Percentiles rank a stretch among this genome's conserved stretches.
Evolutionary conservation across 2,329 filamentous ascomycete species (phyloP).

Genomic region (Hawksworthiomyces lignivorus): DNA sequence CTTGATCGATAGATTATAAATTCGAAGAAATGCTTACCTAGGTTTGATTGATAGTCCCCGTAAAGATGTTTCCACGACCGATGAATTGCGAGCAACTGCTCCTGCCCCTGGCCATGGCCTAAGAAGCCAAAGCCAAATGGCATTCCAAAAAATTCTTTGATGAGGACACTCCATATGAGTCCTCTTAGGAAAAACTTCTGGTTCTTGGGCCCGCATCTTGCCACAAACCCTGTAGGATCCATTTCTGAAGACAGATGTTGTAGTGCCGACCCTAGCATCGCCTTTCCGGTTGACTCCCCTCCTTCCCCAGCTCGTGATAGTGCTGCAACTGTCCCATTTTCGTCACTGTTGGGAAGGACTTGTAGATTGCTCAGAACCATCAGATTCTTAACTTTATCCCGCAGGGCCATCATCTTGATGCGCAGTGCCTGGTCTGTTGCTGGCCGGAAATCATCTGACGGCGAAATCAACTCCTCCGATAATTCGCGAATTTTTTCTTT

Average conservation of each 20-base stretch:
- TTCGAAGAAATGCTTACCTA: background rate
- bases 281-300: too few species aligned
- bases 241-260: slow-evolving; percentile 5
- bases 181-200: slow-evolving; percentile 15
- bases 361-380: slow-evolving; percentile 16
- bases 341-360: too few species aligned
- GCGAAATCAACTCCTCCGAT: slow-evolving; percentile 17
- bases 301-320: background rate
- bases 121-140: slow-evolving; percentile 20
- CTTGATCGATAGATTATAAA: too few species aligned
- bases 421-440: slow-evolving; percentile 18
- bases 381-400: slow-evolving; percentile 15
- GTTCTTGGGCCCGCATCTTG: slow-evolving; percentile 12
- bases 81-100: slow-evolving; percentile 14
- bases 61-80: slow-evolving; percentile 15
- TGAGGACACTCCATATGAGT: slow-evolving; percentile 16
- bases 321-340: too few species aligned
- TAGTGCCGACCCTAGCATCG: too few species aligned
- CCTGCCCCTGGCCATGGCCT: slow-evolving; percentile 8
- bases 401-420: slow-evolving; percentile 14
- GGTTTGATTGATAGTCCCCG: slow-evolving; percentile 3
- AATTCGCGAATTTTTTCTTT: slow-evolving; percentile 13
- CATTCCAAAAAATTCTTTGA: slow-evolving; percentile 19
- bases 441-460: slow-evolving; percentile 19
- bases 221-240: slow-evolving; percentile 15